Evolutionary conservation across 352 stramenopile genomes (phyloP).

Genomic region (Phytophthora constricta): DNA sequence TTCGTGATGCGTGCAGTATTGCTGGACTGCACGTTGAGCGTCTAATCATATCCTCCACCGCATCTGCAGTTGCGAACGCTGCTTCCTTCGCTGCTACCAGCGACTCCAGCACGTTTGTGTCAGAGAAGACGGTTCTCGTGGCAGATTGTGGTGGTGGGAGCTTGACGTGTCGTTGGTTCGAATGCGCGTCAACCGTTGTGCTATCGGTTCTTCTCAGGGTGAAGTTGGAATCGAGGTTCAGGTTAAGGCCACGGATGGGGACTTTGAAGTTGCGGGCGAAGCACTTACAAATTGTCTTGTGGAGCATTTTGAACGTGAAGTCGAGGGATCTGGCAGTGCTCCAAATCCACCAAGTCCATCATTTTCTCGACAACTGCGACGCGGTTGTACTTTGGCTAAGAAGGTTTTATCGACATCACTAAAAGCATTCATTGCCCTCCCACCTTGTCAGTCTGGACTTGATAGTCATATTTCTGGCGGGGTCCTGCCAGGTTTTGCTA

Average conservation of each 20-base stretch:
- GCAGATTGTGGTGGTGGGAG: conserved; percentile 46
- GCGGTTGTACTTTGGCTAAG: conserved; percentile 47
- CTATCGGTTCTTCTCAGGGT: too few relatives aligned
- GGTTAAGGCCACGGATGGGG: conserved; percentile 18
- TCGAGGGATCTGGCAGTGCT: not conserved
- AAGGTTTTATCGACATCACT: conserved; percentile 48
- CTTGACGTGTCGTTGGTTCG: conserved; percentile 37
- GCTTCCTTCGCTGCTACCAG: conserved; percentile 1
- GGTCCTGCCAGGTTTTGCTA: conserved; percentile 18
- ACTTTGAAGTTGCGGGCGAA: conserved; percentile 30
- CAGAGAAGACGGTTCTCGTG: conserved; percentile 41
- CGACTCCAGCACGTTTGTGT: conserved; percentile 1
- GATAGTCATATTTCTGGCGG: conserved; percentile 1
- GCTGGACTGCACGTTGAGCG: conserved; percentile 33
- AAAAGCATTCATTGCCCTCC: conserved; percentile 40
- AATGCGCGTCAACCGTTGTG: not conserved
- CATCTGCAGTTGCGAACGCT: conserved; percentile 34
- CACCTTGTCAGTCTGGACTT: conserved; percentile 27
- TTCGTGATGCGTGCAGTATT: conserved; percentile 48
- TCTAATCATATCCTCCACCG: conserved; percentile 47
- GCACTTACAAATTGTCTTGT: conserved; percentile 25
- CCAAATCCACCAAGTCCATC: conserved; percentile 3
- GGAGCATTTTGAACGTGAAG: conserved; percentile 24
- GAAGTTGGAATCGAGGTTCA: conserved; percentile 30
- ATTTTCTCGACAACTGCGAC: conserved; percentile 34